Base-by-base conservation (phyloP, 1,284 basidiomycete genomes). In the Ganoderma resinaceum region DNA sequence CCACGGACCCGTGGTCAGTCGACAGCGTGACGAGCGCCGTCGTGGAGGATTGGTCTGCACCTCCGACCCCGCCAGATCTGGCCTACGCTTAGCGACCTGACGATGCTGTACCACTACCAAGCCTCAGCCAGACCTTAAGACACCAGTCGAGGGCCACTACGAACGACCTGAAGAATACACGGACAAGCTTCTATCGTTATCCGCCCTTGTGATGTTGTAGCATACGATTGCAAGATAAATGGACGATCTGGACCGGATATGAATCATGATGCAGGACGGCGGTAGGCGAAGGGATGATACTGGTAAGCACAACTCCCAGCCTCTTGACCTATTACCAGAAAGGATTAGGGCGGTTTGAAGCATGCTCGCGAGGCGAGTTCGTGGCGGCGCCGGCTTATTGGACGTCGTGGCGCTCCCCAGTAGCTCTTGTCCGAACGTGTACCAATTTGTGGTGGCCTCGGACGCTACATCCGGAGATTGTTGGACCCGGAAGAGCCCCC, bases 1-100 rank as follows among this genome's bases (percentile, higher is more conserved):
- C 86, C 5, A 92, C 91, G 3, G 89, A 93, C 73, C 76, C 83
- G 5, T 91, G 86, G 85, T 81, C 78, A 49, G 75, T 80, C n/a
- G 84, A 86, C 53, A 65, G 70, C 40, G 71, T 67, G 26, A 65
- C 66, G 31, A 23, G 26, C 16, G 64, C 70, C 2, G 70, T 76
- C 33, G 65, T 70, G 29, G 71, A 75, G 20, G 75, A 78, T 11
- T 74, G 76, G 38, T 77, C 78, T 9, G 35, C 71, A 0, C 76
- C 78, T 0, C 66, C 75, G 4, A 75, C 70, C 14, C 73, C 75
- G 5, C 62, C 68, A 16, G 72, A 75, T 23, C 23, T 57, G 38
- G 16, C 35, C 20, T 37, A 60, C 37, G 58, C 52, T 33, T 55
- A 55, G 52, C 52, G 52, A 55, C 26, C 52, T 8, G 52, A 55